Evolutionary conservation across 192 early-diverging fungal genomes (phyloP), one percentile per base, ranked within the genome.

Genomic region (Allomyces javanicus): DNA sequence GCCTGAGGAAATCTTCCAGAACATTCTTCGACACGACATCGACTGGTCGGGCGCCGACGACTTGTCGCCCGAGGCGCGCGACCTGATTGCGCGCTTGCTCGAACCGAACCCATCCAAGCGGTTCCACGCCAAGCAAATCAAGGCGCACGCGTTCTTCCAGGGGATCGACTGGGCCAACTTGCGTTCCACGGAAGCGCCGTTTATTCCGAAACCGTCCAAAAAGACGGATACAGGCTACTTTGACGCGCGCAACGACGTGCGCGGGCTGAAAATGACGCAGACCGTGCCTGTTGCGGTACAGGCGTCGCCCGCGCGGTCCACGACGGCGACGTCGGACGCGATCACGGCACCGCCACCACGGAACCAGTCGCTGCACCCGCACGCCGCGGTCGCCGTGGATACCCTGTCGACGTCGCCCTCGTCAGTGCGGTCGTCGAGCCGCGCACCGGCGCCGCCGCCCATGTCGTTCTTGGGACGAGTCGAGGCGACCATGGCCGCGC

Each of bases 171-270:
- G 90, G 86, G 78, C 82, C 61, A 79, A 83, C 65, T 75, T 93
- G 25, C 77, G 86, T 5, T 82, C 87, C 67, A 84, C 85, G 70
- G 78, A 83, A 40, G 87, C 92, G 1, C 90, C 90, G 3, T 93
- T 95, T 73, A 81, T 94, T 10, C 92, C 92, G 21, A 77, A 77
- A 25, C 87, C 89, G 14, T 83, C 80, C 24, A 89, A 90, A 62
- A 78, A 83, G n/a, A 79, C 80, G 1, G 92, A 95, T 69, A 94
- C 91, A 25, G 92, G 90, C 69, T 95, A 95, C 72, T 94, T 94
- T 79, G 90, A 91, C 67, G 84, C 50, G 50, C 50, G 50, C 50
- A 58, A 58, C 17, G 50, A 14, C 12, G 17, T 21, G 12, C 50
- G 50, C 17, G 50, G 50, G 50, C 12, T 58, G 12, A 21, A 14